Percentiles rank a stretch among this genome's conserved stretches.
Conservation (phyloP, 371 early-diverging fungal genomes). For the Saksenaea oblongispora region DNA sequence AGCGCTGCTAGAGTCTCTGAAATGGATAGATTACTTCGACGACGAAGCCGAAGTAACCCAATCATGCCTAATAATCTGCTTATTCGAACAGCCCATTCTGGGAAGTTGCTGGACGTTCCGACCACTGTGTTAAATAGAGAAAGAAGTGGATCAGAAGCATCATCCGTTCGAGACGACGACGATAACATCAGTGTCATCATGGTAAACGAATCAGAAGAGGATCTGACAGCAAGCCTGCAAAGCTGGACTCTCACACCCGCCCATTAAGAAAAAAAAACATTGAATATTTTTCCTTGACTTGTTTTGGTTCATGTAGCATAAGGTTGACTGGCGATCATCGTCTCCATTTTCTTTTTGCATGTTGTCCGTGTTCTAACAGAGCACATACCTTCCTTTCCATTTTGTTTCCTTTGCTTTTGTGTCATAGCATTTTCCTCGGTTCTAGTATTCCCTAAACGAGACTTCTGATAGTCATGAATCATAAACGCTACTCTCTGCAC, state of each 20-base stretch:
- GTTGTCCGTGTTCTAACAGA: too few relatives aligned
- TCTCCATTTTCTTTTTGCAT: too few relatives aligned
- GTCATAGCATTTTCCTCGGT: too few relatives aligned
- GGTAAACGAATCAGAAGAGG: slow-evolving; percentile 9
- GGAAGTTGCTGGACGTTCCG: background rate
- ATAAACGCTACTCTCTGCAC: too few relatives aligned
- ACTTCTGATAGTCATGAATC: too few relatives aligned
- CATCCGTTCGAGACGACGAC: slow-evolving; percentile 35
- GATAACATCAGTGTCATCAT: slow-evolving; percentile 35
- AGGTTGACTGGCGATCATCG: background rate
- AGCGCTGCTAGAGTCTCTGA: background rate
- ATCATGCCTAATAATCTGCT: background rate
- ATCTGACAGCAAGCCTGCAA: background rate
- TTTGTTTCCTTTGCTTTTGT: too few relatives aligned
- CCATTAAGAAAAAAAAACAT: background rate
- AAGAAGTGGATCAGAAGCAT: slow-evolving; percentile 33
- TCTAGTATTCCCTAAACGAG: too few relatives aligned
- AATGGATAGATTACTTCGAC: slow-evolving; percentile 11
- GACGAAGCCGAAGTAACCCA: slow-evolving; percentile 21
- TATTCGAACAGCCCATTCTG: background rate
- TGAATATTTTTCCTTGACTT: background rate
- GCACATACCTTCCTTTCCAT: too few relatives aligned
- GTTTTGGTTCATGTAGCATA: background rate
- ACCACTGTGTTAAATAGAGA: slow-evolving; percentile 9
- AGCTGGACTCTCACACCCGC: background rate